phyloP scores from a whole-genome alignment of 768 basidiomycete genomes.

The Polyporus arcularius region DNA sequence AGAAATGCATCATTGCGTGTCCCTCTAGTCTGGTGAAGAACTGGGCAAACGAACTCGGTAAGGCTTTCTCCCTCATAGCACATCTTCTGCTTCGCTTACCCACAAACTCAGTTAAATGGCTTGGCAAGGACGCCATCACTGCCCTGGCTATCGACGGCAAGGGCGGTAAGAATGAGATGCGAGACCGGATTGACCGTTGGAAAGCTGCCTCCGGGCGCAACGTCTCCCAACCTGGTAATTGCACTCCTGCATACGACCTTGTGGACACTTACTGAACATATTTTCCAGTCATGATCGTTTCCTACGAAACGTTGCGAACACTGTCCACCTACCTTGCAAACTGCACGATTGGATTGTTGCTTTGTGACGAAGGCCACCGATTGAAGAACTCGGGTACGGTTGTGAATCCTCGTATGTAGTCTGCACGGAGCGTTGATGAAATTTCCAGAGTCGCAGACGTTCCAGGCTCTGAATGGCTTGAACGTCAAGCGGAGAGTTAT shows the following conservation, averaged over 20 bases:
- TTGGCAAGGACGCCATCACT: constrained; percentile 82
- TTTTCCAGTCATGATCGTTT: constrained; percentile 90
- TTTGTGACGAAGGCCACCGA: constrained; percentile 97
- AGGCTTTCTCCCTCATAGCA: constrained; percentile 24
- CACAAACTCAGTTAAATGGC: constrained; percentile 81
- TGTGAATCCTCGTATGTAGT: constrained; percentile 20
- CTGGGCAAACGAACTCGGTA: constrained; percentile 96
- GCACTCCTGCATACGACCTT: background rate
- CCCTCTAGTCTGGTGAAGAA: constrained; percentile 96
- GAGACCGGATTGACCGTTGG: constrained; percentile 85
- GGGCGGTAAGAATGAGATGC: constrained; percentile 78
- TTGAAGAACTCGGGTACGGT: constrained; percentile 87
- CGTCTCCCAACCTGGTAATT: constrained; percentile 85
- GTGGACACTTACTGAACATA: background rate
- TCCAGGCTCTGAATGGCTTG: constrained; percentile 77
- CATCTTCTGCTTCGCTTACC: background rate
- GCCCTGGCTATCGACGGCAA: constrained; percentile 91
- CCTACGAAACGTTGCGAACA: constrained; percentile 92
- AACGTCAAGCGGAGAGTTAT: constrained; percentile 91
- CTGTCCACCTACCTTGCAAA: constrained; percentile 73
- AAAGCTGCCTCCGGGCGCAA: constrained; percentile 85
- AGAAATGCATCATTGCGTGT: constrained; percentile 97
- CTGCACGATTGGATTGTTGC: constrained; percentile 85
- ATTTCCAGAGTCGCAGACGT: constrained; percentile 77
- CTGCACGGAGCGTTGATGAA: background rate